Conservation (phyloP, 139 green algal species). For the Asterochloris erici region DNA sequence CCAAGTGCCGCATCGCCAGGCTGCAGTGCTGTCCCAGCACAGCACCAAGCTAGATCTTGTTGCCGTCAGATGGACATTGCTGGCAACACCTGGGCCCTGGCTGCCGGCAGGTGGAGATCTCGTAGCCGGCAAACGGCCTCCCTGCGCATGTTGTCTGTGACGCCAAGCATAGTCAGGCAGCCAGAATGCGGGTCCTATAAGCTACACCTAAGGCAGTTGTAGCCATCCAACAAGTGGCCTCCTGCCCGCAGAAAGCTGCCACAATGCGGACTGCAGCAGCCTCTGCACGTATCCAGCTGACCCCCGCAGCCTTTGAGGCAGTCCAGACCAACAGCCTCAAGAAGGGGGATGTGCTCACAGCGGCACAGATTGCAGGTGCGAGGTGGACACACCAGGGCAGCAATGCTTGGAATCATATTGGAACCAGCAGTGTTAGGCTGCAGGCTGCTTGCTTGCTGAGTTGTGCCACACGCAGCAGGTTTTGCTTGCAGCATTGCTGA, state of each 20-base stretch:
- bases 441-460: not conserved
- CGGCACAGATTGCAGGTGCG: conserved; percentile 7
- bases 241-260: not conserved
- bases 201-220: not conserved
- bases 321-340: not conserved
- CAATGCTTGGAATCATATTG: no score
- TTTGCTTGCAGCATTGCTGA: no score
- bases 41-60: not conserved
- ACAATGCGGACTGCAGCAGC: conserved; percentile 3
- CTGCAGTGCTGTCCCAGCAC: no score
- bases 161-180: not conserved
- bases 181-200: not conserved
- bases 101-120: not conserved
- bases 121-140: not conserved
- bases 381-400: no score
- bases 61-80: no score
- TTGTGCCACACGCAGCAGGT: not conserved
- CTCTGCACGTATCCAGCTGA: not conserved
- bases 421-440: not conserved
- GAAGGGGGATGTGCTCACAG: conserved; percentile 9
- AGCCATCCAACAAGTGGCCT: not conserved
- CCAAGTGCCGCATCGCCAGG: not conserved
- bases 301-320: not conserved
- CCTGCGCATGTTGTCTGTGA: not conserved
- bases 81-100: not conserved